Base-by-base conservation (phyloP, 495 filamentous ascomycete genomes). In the Penicillium silybi region DNA sequence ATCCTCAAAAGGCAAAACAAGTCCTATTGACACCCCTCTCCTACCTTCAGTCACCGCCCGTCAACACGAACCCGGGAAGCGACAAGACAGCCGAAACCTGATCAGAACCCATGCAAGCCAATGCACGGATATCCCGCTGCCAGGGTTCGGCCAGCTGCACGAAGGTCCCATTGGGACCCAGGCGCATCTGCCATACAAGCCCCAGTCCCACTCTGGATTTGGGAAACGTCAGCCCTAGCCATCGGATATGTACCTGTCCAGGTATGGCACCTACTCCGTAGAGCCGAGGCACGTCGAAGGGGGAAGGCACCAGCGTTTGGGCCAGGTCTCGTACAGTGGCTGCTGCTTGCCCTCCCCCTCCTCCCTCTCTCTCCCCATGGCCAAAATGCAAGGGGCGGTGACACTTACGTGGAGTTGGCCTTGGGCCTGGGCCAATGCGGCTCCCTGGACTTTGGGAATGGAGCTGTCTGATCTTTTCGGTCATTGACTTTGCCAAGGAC, bases 381-480 rank as follows among this genome's bases (percentile, higher is more conserved):
- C 37, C 20, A 15, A 18, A 18, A 54, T 44, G 58, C 58, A 61
- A 61, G 58, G 58, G 54, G 26, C 18, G 35, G 38, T 37, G 18
- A 44, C 3, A 19, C 7, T 6, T 8, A 39, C n/a, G 16, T 39
- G 18, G 37, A 39, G 37, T 18, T 37, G 13, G 17, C 11, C 3
- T 16, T 18, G 37, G 15, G 13, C 16, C 6, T 39, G 20, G 29
- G 25, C 44, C 38, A 38, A 46, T 53, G 51, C 44, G 38, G 44
- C 44, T 54, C 44, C 4, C 23, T 43, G 19, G 38, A 35, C n/a
- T n/a, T 18, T 38, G 26, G 26, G 26, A 29, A 3, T 29, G 29
- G 29, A 32, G 29, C 29, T 32, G 29, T 32, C 29, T 11, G 11
- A 4, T 32, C 29, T 13, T 6, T 10, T 10, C 10, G 11, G 29